Conservation (phyloP, 768 basidiomycete species). For the Termitomyces sp. region DNA sequence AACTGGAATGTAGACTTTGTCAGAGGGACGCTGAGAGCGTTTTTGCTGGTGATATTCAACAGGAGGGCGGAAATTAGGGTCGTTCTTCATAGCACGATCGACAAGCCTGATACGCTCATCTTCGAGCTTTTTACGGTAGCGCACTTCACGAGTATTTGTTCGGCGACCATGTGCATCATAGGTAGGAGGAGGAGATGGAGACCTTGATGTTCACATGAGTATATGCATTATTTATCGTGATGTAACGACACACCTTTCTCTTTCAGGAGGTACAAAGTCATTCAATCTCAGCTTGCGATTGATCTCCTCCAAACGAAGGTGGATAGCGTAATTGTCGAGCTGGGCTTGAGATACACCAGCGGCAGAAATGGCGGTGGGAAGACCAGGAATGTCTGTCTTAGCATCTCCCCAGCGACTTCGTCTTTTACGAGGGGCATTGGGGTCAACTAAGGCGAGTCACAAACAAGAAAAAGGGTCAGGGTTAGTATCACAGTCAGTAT, state of each 20-base stretch:
- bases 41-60: conserved; percentile 96
- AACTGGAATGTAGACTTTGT: conserved; percentile 99
- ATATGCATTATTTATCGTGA: conserved; percentile 17
- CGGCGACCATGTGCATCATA: conserved; percentile 97
- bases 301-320: conserved; percentile 94
- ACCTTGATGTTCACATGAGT: conserved; percentile 41
- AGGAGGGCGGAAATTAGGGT: conserved; percentile 96
- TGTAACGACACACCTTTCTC: conserved; percentile 63
- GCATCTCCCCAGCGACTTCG: conserved; percentile 98
- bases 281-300: conserved; percentile 91
- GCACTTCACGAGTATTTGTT: conserved; percentile 97
- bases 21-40: conserved; percentile 87
- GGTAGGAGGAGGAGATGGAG: conserved; percentile 93
- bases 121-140: conserved; percentile 93
- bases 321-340: conserved; percentile 96
- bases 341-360: conserved; percentile 93
- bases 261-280: conserved; percentile 93
- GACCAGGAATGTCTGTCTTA: conserved; percentile 83
- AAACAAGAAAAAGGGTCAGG: conserved; percentile 36
- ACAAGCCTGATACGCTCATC: conserved; percentile 90
- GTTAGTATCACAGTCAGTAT: conserved; percentile 57
- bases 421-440: conserved; percentile 87
- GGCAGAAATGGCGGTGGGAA: conserved; percentile 91
- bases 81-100: conserved; percentile 94
- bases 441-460: conserved; percentile 56